phyloP scores from a whole-genome alignment of 768 basidiomycete species.

The Lentinula edodes region DNA sequence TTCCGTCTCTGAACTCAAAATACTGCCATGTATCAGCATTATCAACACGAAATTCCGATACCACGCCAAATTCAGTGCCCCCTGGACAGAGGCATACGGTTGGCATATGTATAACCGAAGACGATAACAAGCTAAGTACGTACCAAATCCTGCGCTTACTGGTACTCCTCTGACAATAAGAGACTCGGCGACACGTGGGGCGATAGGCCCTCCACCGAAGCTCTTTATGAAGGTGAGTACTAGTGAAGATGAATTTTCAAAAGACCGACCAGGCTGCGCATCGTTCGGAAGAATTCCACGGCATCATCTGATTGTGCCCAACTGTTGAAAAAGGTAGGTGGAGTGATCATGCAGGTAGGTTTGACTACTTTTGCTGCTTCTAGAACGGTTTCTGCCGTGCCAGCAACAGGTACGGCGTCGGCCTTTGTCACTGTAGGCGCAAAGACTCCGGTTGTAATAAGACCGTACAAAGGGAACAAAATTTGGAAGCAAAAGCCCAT shows the following conservation, averaged over 20 bases:
- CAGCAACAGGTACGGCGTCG: slow-evolving; percentile 13
- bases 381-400: slow-evolving; percentile 17
- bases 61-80: background rate
- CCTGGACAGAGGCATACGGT: background rate
- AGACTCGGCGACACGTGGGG: background rate
- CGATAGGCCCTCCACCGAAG: slow-evolving; percentile 5
- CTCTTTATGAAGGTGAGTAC: background rate
- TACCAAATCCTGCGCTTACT: slow-evolving; percentile 3
- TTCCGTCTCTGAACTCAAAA: background rate
- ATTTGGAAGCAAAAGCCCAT: slow-evolving; percentile 15
- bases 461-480: slow-evolving; percentile 7
- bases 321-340: slow-evolving; percentile 18
- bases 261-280: slow-evolving; percentile 17
- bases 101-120: background rate
- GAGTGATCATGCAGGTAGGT: slow-evolving; percentile 10
- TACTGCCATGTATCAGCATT: slow-evolving; percentile 1
- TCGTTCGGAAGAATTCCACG: slow-evolving; percentile 12
- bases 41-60: background rate
- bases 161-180: background rate
- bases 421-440: slow-evolving; percentile 14
- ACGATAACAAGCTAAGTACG: background rate
- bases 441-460: slow-evolving; percentile 17
- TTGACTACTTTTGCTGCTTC: slow-evolving; percentile 12
- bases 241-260: background rate
- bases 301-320: slow-evolving; percentile 15